Percentiles rank a stretch among this genome's conserved stretches.
phyloP scores from a whole-genome alignment of 2,329 filamentous ascomycete genomes.

The Aspergillus proliferans region DNA sequence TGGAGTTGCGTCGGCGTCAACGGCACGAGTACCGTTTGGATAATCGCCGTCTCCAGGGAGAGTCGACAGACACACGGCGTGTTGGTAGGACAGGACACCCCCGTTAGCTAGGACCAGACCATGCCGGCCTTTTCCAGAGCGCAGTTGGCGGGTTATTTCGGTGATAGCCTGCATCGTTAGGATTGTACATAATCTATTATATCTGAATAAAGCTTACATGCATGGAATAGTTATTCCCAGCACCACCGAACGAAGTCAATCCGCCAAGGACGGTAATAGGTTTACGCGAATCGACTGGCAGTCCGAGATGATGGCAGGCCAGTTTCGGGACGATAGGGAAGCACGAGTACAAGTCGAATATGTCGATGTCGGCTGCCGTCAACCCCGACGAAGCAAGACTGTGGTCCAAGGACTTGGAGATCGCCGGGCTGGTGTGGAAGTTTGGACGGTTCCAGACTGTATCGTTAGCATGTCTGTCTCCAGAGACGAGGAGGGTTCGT shows the following conservation, averaged over 20 bases:
- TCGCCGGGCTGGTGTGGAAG: constrained; percentile 53
- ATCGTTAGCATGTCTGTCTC: neutral
- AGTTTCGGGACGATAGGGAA: constrained; percentile 66
- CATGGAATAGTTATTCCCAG: constrained; percentile 66
- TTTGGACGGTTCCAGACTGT: constrained; percentile 58
- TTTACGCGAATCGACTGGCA: constrained; percentile 45
- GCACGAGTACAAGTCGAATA: constrained; percentile 63
- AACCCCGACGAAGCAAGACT: constrained; percentile 46
- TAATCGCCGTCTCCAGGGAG: constrained; percentile 30
- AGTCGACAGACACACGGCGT: constrained; percentile 54
- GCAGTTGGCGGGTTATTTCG: constrained; percentile 51
- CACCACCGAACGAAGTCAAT: constrained; percentile 62
- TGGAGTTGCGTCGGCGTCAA: constrained; percentile 38
- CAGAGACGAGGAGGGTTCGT: constrained; percentile 12
- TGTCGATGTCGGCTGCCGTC: constrained; percentile 48
- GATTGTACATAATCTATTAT: neutral
- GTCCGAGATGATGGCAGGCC: constrained; percentile 53
- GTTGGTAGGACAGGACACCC: constrained; percentile 59
- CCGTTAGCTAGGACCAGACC: constrained; percentile 62
- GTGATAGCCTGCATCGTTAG: constrained; percentile 40
- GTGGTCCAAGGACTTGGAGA: constrained; percentile 53
- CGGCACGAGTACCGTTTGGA: constrained; percentile 20
- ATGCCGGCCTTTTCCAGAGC: constrained; percentile 40
- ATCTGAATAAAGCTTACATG: constrained; percentile 41
- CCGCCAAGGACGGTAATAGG: constrained; percentile 59